Evolutionary conservation across 768 basidiomycete genomes (phyloP).

Genomic region (Omphalotus guepiniiformis): DNA sequence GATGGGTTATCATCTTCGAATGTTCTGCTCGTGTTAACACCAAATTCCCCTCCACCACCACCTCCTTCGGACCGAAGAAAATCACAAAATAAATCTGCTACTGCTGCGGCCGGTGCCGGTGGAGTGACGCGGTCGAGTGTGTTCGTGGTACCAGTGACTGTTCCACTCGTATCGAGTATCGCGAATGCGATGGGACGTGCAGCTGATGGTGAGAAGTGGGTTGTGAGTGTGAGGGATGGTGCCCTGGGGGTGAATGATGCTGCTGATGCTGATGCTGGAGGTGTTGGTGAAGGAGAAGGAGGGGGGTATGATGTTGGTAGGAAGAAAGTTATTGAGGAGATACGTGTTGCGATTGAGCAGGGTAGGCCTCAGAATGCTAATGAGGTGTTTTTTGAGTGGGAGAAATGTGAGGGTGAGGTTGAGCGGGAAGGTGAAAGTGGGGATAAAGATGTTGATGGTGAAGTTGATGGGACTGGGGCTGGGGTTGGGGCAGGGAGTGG

Average conservation of each 20-base stretch:
- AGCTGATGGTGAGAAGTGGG: slow-evolving; percentile 41
- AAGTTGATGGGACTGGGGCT: too few species aligned
- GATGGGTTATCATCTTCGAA: slow-evolving; percentile 37
- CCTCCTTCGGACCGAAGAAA: slow-evolving; percentile 12
- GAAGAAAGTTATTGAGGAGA: slow-evolving; percentile 19
- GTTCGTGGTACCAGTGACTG: slow-evolving; percentile 53
- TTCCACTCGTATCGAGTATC: slow-evolving; percentile 55
- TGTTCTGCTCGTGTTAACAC: slow-evolving; percentile 47
- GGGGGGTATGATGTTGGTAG: slow-evolving; percentile 5
- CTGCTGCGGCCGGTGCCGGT: too few species aligned
- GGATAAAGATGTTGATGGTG: too few species aligned
- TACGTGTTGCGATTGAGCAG: slow-evolving; percentile 33
- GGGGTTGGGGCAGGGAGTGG: too few species aligned
- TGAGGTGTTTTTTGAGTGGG: slow-evolving; percentile 60
- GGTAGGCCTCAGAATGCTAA: slow-evolving; percentile 51
- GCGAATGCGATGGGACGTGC: slow-evolving; percentile 58
- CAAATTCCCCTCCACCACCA: slow-evolving; percentile 18
- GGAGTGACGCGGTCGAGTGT: slow-evolving; percentile 48
- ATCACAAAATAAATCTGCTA: slow-evolving; percentile 17
- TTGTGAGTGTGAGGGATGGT: too few species aligned
- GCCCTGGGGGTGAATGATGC: too few species aligned
- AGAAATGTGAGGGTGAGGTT: slow-evolving; percentile 29
- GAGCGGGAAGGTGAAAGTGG: too few species aligned
- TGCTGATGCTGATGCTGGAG: slow-evolving; percentile 1
- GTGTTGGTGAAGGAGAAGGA: not conserved